These are phyloP conservation scores for Porpolomopsis calyptriformis DNA, from an alignment of 768 basidiomycete species.

Conservation along the genomic window DNA sequence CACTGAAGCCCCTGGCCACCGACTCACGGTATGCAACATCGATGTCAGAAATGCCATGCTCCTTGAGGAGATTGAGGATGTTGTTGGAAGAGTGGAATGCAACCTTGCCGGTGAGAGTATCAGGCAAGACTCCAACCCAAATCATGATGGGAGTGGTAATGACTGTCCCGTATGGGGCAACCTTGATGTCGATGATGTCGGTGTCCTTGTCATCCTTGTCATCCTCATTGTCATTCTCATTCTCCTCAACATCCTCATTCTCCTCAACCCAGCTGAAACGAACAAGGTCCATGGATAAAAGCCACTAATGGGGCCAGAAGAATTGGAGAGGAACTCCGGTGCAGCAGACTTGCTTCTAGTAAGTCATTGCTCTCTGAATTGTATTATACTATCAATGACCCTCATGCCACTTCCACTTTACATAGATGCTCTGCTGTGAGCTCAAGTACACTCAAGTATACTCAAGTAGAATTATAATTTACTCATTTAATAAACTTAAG, in stretches of 20 bases:
- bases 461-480: too few relatives aligned
- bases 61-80: slow-evolving; percentile 4
- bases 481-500: too few relatives aligned
- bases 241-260: slow-evolving; percentile 13
- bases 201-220: slow-evolving; percentile 1
- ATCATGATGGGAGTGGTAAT: slow-evolving; percentile 3
- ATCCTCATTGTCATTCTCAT: too few relatives aligned
- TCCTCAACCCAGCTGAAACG: slow-evolving; percentile 21
- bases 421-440: slow-evolving; percentile 13
- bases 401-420: too few relatives aligned
- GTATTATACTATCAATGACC: too few relatives aligned
- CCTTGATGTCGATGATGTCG: neutral
- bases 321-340: too few relatives aligned
- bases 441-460: too few relatives aligned
- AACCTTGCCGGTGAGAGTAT: slow-evolving; percentile 20
- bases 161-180: slow-evolving; percentile 1
- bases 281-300: slow-evolving; percentile 21
- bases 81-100: slow-evolving; percentile 18
- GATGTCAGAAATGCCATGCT: slow-evolving; percentile 2
- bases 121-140: slow-evolving; percentile 3
- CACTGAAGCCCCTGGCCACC: slow-evolving; percentile 2
- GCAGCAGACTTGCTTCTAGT: too few relatives aligned
- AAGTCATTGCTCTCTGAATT: too few relatives aligned
- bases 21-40: slow-evolving; percentile 4
- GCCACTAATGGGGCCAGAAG: too few relatives aligned